phyloP scores from a whole-genome alignment of 192 early-diverging fungal genomes.

The Diversispora eburnea region DNA sequence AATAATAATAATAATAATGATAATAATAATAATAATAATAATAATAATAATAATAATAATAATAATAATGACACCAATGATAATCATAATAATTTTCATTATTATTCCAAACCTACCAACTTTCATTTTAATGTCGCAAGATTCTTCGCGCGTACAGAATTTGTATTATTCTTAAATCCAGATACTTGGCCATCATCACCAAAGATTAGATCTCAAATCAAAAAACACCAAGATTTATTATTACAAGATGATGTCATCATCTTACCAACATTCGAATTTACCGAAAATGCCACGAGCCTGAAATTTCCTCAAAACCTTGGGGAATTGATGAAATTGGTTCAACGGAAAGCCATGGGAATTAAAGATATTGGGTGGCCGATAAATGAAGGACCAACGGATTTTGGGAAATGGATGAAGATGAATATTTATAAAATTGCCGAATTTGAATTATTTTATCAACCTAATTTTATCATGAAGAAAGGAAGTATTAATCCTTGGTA shows the following conservation, averaged over 20 bases:
- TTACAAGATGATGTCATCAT: conserved; percentile 47
- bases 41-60: too few relatives aligned
- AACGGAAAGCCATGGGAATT: not conserved
- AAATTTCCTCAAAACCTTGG: not conserved
- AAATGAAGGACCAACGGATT: conserved; percentile 48
- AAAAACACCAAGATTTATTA: not conserved
- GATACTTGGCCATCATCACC: conserved; percentile 44
- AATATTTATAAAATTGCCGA: conserved; percentile 41
- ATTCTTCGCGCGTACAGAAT: conserved; percentile 53
- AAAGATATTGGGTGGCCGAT: conserved; percentile 51
- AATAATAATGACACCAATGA: not conserved
- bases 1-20: too few relatives aligned
- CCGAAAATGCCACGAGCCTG: conserved; percentile 3
- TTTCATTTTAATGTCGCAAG: conserved; percentile 52
- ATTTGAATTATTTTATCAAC: conserved; percentile 54
- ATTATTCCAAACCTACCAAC: conserved; percentile 41
- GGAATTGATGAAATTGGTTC: conserved; percentile 1
- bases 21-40: too few relatives aligned
- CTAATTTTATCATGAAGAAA: conserved; percentile 48
- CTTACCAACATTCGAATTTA: conserved; percentile 50
- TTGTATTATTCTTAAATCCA: conserved; percentile 40
- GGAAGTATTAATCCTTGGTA: conserved; percentile 41
- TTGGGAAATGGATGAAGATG: conserved; percentile 42
- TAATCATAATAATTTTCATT: conserved; percentile 17
- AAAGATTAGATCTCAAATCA: conserved; percentile 36